Percentiles rank a stretch among this genome's conserved stretches.
Evolutionary conservation across 2,329 filamentous ascomycete species (phyloP).

Genomic region (Colletotrichum brevisporum): DNA sequence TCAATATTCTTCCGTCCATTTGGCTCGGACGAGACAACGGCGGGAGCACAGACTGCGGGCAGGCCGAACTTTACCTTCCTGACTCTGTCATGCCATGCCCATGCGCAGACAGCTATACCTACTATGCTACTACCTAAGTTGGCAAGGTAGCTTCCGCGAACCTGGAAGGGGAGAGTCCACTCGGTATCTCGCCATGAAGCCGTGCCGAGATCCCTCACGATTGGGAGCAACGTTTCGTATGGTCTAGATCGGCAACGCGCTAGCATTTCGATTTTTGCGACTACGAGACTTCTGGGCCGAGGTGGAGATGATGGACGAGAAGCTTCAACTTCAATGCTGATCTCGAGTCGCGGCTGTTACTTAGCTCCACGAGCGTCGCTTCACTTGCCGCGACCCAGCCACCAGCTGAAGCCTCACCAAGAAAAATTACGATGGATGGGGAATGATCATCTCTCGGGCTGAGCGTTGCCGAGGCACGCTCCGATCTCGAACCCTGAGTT

Average conservation of each 20-base stretch:
- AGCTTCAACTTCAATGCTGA: constrained; percentile 10
- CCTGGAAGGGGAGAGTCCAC: too few relatives aligned
- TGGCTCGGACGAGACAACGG: constrained; percentile 23
- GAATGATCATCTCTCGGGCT: background rate
- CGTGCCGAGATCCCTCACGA: constrained; percentile 31
- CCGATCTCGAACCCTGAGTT: constrained; percentile 11
- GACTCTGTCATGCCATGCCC: constrained; percentile 14
- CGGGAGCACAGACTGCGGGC: constrained; percentile 37
- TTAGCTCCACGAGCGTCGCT: background rate
- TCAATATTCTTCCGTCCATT: constrained; percentile 24
- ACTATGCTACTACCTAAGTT: constrained; percentile 8
- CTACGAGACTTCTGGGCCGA: background rate
- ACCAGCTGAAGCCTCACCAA: constrained; percentile 7
- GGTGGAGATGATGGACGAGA: background rate
- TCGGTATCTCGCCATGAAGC: constrained; percentile 7
- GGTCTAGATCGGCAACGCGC: constrained; percentile 31
- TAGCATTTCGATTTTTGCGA: constrained; percentile 5
- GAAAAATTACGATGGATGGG: background rate
- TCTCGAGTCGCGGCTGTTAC: constrained; percentile 3
- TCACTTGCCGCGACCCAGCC: constrained; percentile 6
- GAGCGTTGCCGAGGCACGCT: constrained; percentile 1
- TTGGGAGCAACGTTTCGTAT: constrained; percentile 32
- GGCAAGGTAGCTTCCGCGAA: constrained; percentile 14
- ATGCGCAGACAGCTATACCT: constrained; percentile 7
- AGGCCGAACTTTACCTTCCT: constrained; percentile 34